A percentile compares a stretch with the other conserved stretches of the same genome.
phyloP scores from a whole-genome alignment of 176 grass and related monocot species.

The Chloris gayana region DNA sequence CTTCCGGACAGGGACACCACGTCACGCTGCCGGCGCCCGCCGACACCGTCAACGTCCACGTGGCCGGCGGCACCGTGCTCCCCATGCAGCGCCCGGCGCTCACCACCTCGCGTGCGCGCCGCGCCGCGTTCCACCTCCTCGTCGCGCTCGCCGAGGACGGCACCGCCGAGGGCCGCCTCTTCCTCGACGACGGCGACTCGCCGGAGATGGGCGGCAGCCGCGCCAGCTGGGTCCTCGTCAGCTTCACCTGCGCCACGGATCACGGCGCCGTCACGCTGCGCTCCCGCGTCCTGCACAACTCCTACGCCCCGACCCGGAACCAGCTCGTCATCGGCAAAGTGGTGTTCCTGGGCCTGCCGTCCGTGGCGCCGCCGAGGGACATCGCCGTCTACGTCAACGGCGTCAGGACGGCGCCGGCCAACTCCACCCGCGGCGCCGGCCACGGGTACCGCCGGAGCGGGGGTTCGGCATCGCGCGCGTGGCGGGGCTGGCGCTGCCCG shows the following conservation, averaged over 20 bases:
- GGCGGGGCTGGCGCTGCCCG: constrained; percentile 51
- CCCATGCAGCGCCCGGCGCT: constrained; percentile 50
- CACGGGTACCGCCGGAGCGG: neutral
- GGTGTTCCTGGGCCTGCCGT: constrained; percentile 58
- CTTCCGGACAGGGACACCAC: too few relatives aligned
- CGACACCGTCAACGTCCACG: constrained; percentile 71
- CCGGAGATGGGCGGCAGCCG: constrained; percentile 57
- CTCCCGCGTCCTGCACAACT: constrained; percentile 62
- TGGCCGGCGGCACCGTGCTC: constrained; percentile 59
- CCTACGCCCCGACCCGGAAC: constrained; percentile 40
- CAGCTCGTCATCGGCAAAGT: constrained; percentile 53
- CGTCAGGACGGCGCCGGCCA: constrained; percentile 23
- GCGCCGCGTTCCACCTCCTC: constrained; percentile 57
- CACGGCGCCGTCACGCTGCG: constrained; percentile 29
- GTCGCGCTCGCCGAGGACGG: constrained; percentile 54
- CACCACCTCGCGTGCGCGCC: constrained; percentile 48
- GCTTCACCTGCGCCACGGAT: constrained; percentile 31
- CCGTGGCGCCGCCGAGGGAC: neutral
- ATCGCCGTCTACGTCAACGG: constrained; percentile 39
- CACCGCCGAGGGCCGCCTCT: constrained; percentile 55
- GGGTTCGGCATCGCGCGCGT: constrained; percentile 42
- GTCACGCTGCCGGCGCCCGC: constrained; percentile 53
- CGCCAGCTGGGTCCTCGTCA: constrained; percentile 54
- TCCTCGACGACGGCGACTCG: constrained; percentile 70
- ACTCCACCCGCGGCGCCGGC: constrained; percentile 16